A percentile compares a stretch with the other conserved stretches of the same genome.
These are phyloP conservation scores for Sapria himalayana DNA, from an alignment of 345 rosid genomes.

Conservation along the genomic window DNA sequence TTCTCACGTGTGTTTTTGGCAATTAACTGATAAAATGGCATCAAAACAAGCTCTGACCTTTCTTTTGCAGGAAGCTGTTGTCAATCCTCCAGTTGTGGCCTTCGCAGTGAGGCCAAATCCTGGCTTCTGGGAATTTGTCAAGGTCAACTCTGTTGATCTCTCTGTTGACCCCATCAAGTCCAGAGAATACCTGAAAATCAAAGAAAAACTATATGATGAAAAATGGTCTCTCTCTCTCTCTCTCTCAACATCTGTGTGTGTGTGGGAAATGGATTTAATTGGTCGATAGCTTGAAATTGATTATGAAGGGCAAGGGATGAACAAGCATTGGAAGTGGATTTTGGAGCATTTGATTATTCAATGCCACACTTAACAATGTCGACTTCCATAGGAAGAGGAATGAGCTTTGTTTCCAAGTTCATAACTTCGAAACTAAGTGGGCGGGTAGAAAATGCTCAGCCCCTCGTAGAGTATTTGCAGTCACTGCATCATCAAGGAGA, in stretches of 20 bases:
- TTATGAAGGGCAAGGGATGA: slow-evolving; percentile 61
- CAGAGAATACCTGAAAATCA: slow-evolving; percentile 52
- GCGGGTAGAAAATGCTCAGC: slow-evolving; percentile 14
- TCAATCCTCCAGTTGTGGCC: slow-evolving; percentile 63
- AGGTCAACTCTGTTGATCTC: slow-evolving; percentile 41
- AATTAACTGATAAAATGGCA: no score
- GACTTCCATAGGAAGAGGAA: slow-evolving; percentile 70
- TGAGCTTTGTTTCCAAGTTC: slow-evolving; percentile 40
- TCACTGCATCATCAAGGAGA: slow-evolving; percentile 54
- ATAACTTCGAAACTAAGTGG: slow-evolving; percentile 33
- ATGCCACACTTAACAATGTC: slow-evolving; percentile 46
- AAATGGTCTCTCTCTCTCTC: slow-evolving; percentile 26
- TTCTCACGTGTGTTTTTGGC: no score
- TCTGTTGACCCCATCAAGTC: slow-evolving; percentile 32
- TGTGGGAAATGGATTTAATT: neutral
- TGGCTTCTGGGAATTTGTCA: slow-evolving; percentile 77
- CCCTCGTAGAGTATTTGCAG: slow-evolving; percentile 38
- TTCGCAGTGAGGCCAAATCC: slow-evolving; percentile 73
- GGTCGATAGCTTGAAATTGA: neutral
- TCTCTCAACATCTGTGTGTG: no score
- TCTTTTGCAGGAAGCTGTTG: slow-evolving; percentile 57
- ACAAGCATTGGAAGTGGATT: slow-evolving; percentile 63
- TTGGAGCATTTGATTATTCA: slow-evolving; percentile 52
- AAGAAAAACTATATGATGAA: slow-evolving; percentile 54
- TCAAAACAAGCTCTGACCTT: no score